Conservation (phyloP, 78 protist genomes). For the Dictyostelium firmibasis region DNA sequence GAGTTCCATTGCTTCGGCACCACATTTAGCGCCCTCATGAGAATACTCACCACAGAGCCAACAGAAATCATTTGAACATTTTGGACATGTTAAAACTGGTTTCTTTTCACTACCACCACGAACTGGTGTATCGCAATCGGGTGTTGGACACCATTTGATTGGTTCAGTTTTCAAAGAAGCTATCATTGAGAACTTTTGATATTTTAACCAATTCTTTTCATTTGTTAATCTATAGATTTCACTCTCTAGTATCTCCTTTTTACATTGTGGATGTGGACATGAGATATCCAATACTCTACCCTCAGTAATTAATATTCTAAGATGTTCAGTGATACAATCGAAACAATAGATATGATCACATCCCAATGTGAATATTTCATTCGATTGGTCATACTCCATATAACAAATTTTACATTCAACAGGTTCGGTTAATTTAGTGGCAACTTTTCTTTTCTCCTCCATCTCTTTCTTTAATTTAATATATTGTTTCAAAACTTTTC, state of each 20-base stretch:
- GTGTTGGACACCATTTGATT: conserved; percentile 78
- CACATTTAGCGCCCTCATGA: conserved; percentile 48
- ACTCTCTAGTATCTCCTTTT: conserved; percentile 25
- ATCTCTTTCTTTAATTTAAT: neutral
- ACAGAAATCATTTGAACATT: conserved; percentile 55
- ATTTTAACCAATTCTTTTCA: conserved; percentile 38
- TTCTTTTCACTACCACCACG: conserved; percentile 19
- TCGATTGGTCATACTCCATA: conserved; percentile 33
- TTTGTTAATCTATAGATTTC: conserved; percentile 29
- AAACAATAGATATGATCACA: conserved; percentile 46
- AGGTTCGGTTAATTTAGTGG: neutral
- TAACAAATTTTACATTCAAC: conserved; percentile 73
- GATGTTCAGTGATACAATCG: conserved; percentile 35
- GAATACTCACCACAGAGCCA: conserved; percentile 52
- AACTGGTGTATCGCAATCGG: conserved; percentile 65
- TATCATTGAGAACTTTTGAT: conserved; percentile 45
- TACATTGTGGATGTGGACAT: conserved; percentile 58
- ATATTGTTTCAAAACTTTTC: neutral
- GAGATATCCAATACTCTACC: conserved; percentile 42
- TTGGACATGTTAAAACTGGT: conserved; percentile 36
- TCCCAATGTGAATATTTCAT: conserved; percentile 29
- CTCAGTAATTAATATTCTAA: conserved; percentile 21
- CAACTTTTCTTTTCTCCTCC: neutral
- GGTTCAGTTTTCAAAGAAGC: conserved; percentile 64
- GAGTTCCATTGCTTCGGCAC: conserved; percentile 18